Conservation (phyloP, 2,329 filamentous ascomycete genomes). For the Fusarium pseudonygamai region DNA sequence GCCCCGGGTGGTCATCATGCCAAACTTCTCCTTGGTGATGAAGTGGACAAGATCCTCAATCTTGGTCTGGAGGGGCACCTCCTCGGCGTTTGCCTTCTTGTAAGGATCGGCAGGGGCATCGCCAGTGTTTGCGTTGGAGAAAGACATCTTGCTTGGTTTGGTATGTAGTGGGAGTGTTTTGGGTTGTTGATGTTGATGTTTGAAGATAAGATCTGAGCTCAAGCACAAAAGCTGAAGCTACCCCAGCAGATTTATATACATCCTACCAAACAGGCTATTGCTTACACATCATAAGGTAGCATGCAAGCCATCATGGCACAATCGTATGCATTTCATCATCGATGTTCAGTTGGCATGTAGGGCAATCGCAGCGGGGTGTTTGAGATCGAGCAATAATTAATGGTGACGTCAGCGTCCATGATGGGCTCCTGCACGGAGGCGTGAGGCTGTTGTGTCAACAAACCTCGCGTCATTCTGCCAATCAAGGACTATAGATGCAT, state of each 20-base stretch:
- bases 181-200: conserved; percentile 17
- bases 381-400: conserved; percentile 16
- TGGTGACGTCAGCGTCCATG: conserved; percentile 32
- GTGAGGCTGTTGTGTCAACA: conserved; percentile 17
- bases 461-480: conserved; percentile 6
- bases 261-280: neutral
- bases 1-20: conserved; percentile 86
- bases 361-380: conserved; percentile 15
- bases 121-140: conserved; percentile 67
- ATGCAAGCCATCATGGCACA: conserved; percentile 31
- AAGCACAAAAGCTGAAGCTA: conserved; percentile 1
- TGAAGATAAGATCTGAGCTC: conserved; percentile 16
- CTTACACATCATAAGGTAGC: conserved; percentile 21
- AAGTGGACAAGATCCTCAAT: conserved; percentile 78
- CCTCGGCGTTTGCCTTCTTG: conserved; percentile 76
- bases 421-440: neutral
- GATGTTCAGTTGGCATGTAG: conserved; percentile 23
- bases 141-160: conserved; percentile 48
- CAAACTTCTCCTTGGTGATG: conserved; percentile 79
- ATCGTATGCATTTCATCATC: conserved; percentile 44
- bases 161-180: neutral
- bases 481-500: conserved; percentile 1
- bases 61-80: conserved; percentile 75
- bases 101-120: conserved; percentile 78
- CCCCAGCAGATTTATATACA: conserved; percentile 30